Percentiles rank a stretch among this genome's conserved stretches.
Conservation (phyloP, 495 filamentous ascomycete species). For the Neurospora sp. region DNA sequence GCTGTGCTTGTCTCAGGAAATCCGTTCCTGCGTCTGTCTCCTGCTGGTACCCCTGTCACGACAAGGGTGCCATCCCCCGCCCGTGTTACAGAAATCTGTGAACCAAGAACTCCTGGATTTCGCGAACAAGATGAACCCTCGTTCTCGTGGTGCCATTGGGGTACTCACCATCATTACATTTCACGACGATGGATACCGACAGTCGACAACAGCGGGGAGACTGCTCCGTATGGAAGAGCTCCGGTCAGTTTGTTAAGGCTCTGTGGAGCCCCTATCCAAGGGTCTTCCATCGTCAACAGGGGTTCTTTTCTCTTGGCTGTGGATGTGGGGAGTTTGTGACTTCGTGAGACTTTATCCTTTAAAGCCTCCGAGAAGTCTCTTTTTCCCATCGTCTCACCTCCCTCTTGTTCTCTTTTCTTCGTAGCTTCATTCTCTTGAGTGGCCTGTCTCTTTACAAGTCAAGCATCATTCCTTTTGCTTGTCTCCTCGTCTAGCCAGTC, state of each 20-base stretch:
- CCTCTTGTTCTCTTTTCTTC: slow-evolving; percentile 8
- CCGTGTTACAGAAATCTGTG: slow-evolving; percentile 12
- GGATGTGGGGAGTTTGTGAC: background rate
- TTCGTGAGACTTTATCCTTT: slow-evolving; percentile 7
- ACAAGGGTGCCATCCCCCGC: slow-evolving; percentile 3
- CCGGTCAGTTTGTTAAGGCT: background rate
- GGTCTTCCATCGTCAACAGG: background rate
- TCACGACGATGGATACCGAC: background rate
- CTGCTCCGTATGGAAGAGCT: background rate
- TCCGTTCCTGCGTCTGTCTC: slow-evolving; percentile 23
- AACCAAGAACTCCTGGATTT: slow-evolving; percentile 14
- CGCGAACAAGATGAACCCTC: background rate
- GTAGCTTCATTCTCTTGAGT: slow-evolving; percentile 14
- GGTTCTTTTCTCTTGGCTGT: background rate
- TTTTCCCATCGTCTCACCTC: slow-evolving; percentile 4
- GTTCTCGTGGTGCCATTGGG: background rate
- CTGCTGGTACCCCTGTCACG: slow-evolving; percentile 1
- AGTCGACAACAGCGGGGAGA: background rate
- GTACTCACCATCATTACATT: background rate
- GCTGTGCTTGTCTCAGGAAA: slow-evolving; percentile 17
- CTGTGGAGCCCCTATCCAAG: background rate
- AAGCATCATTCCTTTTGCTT: slow-evolving; percentile 28
- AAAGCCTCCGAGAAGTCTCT: slow-evolving; percentile 5
- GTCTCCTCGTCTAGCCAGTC: slow-evolving; percentile 15
- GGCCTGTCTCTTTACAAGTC: slow-evolving; percentile 16